A percentile compares a stretch with the other conserved stretches of the same genome.
These are phyloP conservation scores for Alternaria rosae DNA, from an alignment of 2,329 filamentous ascomycete genomes.

Conservation along the genomic window DNA sequence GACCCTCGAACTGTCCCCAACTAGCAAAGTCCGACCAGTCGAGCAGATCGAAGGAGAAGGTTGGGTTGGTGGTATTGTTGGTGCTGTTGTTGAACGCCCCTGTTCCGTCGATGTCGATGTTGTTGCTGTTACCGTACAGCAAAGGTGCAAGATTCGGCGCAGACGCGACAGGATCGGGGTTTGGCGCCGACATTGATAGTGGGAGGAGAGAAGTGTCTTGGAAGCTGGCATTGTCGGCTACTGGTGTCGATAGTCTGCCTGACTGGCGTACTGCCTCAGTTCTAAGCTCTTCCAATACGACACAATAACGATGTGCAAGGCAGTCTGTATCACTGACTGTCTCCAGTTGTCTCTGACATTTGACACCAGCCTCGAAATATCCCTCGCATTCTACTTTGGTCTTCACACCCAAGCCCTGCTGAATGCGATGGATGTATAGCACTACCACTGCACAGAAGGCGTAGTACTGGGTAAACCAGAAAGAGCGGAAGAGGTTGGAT, in stretches of 20 bases:
- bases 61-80: not conserved
- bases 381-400: slow-evolving; percentile 58
- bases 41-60: slow-evolving; percentile 31
- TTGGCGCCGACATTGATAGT: not conserved
- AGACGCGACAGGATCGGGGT: not conserved
- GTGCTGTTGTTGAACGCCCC: not conserved
- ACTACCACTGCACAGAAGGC: slow-evolving; percentile 63
- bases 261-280: slow-evolving; percentile 50
- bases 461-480: slow-evolving; percentile 64
- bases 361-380: slow-evolving; percentile 54
- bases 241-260: slow-evolving; percentile 7
- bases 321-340: slow-evolving; percentile 43
- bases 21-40: slow-evolving; percentile 45
- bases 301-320: slow-evolving; percentile 56
- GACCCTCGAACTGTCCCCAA: slow-evolving; percentile 50
- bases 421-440: slow-evolving; percentile 63
- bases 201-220: not conserved
- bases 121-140: not conserved
- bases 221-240: slow-evolving; percentile 1
- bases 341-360: slow-evolving; percentile 51
- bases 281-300: slow-evolving; percentile 62
- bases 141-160: slow-evolving; percentile 18
- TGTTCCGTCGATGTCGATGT: slow-evolving; percentile 34
- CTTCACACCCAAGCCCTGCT: slow-evolving; percentile 54
- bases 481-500: slow-evolving; percentile 55